Evolutionary conservation across 2,329 filamentous ascomycete species (phyloP), one percentile per base, ranked within the genome.

Genomic region (Ascochyta clinopodiicola): DNA sequence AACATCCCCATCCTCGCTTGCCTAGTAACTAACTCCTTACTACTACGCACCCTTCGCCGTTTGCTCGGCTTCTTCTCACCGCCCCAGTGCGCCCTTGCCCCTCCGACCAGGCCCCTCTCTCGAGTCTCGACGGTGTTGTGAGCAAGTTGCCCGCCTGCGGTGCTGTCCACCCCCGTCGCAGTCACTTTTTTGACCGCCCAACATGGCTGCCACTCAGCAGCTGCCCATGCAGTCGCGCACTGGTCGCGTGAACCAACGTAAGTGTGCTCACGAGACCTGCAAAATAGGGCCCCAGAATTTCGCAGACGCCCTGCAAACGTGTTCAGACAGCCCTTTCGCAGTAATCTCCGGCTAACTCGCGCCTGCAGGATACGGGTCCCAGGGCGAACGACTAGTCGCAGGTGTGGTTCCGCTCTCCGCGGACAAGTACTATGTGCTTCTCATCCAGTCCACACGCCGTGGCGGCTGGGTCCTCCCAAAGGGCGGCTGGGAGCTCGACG

Each of bases 391-490:
- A 64, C 88, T 98, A 59, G 95, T 99, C 68, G 94, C 95, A 58
- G 95, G 95, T 67, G 88, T 98, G 55, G 95, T 99, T 43, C 92
- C 95, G 62, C 82, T 98, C 63, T 95, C 91, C 51, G 78, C 84
- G 69, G 93, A 96, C 80, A 94, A 91, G 76, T 88, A 87, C 68
- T 89, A 90, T 76, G 94, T 99, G 59, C 84, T 99, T 66, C 83
- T 99, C 66, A 96, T 98, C 69, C 92, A 97, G 80, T 96, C 92
- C 50, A 94, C 91, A 47, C 86, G 91, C 62, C 88, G 92, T 69
- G 91, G 91, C 75, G 91, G 91, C 69, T 99, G 95, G 95, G 95
- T 99, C 38, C 83, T 99, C 56, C 95, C 95, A 57, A 99, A 99
- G 77, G 95, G 95, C 72, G 95, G 95, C 57, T 99, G 95, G 93